These are phyloP conservation scores for Citrus sp. DNA, from an alignment of 345 rosid genomes.

Conservation along the genomic window DNA sequence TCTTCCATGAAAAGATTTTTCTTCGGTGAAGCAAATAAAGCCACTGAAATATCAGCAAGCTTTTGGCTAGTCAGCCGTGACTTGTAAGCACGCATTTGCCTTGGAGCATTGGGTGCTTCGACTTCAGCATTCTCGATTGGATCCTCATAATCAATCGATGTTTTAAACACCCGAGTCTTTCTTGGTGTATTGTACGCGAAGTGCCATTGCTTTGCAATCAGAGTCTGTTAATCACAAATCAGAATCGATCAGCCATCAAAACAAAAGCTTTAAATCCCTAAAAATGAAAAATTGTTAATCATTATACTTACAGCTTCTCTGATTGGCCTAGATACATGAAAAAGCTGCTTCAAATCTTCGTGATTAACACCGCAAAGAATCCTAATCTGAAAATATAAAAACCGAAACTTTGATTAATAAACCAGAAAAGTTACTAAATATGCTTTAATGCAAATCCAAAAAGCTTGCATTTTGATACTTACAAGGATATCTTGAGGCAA, in stretches of 20 bases:
- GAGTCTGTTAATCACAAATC: conserved; percentile 39
- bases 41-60: conserved; percentile 46
- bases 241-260: neutral
- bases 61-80: conserved; percentile 33
- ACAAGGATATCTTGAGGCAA: conserved; percentile 85
- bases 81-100: conserved; percentile 25
- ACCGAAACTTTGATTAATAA: neutral
- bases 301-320: conserved; percentile 65
- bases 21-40: conserved; percentile 43
- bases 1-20: conserved; percentile 13
- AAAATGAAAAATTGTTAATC: neutral
- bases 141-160: conserved; percentile 26
- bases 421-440: neutral
- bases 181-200: conserved; percentile 69
- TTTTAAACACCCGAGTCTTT: conserved; percentile 48
- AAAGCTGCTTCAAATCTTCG: conserved; percentile 65
- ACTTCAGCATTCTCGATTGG: conserved; percentile 32
- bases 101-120: conserved; percentile 73
- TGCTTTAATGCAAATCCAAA: neutral
- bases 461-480: conserved; percentile 6
- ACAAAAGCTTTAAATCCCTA: neutral
- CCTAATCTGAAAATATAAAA: conserved; percentile 39
- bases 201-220: conserved; percentile 51
- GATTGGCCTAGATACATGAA: conserved; percentile 55
- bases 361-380: conserved; percentile 69